These are phyloP conservation scores for Puccinia polysora DNA, from an alignment of 1,284 basidiomycete genomes.

Conservation along the genomic window DNA sequence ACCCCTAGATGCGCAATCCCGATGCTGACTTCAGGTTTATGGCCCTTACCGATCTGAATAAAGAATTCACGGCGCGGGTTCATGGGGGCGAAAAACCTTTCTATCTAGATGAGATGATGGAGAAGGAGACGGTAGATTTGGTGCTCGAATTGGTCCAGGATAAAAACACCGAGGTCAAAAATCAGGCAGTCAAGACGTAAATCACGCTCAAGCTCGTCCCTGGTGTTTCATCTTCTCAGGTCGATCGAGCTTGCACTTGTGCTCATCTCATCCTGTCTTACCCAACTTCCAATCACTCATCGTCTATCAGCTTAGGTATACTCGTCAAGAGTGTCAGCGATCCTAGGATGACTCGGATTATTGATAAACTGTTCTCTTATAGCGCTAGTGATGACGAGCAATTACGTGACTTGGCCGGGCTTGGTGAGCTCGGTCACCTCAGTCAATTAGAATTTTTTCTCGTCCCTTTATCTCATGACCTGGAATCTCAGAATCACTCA, in stretches of 20 bases:
- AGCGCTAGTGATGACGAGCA: conserved; percentile 80
- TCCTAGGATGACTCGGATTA: conserved; percentile 72
- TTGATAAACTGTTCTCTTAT: conserved; percentile 76
- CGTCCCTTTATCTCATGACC: not conserved
- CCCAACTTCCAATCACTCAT: not conserved
- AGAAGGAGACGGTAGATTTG: conserved; percentile 71
- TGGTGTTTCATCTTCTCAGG: not conserved
- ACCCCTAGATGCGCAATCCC: conserved; percentile 53
- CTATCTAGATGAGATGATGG: conserved; percentile 56
- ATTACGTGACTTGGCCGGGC: conserved; percentile 82
- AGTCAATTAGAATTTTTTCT: conserved; percentile 5
- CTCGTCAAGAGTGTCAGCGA: conserved; percentile 80
- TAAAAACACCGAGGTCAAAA: conserved; percentile 95
- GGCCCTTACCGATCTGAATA: conserved; percentile 85
- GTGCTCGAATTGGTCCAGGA: conserved; percentile 82
- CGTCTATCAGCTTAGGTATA: conserved; percentile 64
- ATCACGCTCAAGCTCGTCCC: conserved; percentile 46
- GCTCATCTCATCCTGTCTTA: not conserved
- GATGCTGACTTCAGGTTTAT: conserved; percentile 66
- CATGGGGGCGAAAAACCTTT: conserved; percentile 61
- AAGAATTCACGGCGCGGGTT: conserved; percentile 68
- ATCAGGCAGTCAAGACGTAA: conserved; percentile 89
- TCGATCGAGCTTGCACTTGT: not conserved
- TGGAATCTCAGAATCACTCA: not conserved
- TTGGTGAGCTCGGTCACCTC: conserved; percentile 63